Conservation (phyloP, 352 stramenopile genomes). For the Phytophthora foliorum region DNA sequence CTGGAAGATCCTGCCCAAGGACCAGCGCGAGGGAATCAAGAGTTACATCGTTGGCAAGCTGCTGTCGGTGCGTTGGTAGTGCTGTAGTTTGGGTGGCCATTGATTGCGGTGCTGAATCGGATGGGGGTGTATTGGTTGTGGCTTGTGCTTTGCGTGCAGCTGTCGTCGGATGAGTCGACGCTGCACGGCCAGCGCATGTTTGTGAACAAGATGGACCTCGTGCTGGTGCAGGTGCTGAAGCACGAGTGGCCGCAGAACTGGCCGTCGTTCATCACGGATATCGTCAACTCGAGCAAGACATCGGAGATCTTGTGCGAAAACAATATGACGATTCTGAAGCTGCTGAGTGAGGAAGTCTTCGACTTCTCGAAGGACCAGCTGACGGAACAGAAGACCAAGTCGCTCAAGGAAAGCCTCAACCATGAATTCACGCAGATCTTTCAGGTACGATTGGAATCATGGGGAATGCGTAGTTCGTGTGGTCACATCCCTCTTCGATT, state of each 20-base stretch:
- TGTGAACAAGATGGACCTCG: conserved; percentile 97
- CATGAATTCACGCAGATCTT: conserved; percentile 99
- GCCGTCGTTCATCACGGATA: conserved; percentile 98
- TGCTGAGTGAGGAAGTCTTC: conserved; percentile 99
- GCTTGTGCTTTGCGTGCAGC: conserved; percentile 41
- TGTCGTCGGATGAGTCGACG: conserved; percentile 92
- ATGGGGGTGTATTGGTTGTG: background rate
- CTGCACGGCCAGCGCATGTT: conserved; percentile 94
- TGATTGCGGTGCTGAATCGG: background rate
- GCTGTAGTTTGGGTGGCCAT: background rate
- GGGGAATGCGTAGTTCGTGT: background rate
- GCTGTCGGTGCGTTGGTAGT: conserved; percentile 75
- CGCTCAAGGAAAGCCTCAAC: conserved; percentile 98
- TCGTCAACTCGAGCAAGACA: conserved; percentile 94
- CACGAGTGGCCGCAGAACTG: conserved; percentile 99
- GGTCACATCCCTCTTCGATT: background rate
- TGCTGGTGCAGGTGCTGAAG: conserved; percentile 98
- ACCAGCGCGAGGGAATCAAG: conserved; percentile 98
- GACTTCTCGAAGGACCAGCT: conserved; percentile 99
- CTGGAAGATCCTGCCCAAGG: conserved; percentile 97
- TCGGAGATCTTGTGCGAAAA: conserved; percentile 99
- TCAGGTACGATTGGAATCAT: conserved; percentile 46
- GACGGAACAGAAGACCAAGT: conserved; percentile 98
- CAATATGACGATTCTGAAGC: conserved; percentile 99
- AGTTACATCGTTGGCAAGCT: conserved; percentile 98